Conservation (phyloP, 2,329 filamentous ascomycete species). For the Aspergillus intermedius region DNA sequence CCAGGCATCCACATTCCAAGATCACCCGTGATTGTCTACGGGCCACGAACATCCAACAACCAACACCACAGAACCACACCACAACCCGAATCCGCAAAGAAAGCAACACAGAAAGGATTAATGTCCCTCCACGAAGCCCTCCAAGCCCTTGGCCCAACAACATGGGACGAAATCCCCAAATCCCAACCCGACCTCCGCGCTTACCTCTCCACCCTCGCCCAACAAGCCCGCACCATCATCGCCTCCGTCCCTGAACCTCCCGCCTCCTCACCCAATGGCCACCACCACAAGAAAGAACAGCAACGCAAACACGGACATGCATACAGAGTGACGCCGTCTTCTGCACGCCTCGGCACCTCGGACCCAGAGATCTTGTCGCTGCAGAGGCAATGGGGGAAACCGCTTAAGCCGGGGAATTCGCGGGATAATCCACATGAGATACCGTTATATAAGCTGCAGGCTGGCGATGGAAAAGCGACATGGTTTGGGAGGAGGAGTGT, state of each 20-base stretch:
- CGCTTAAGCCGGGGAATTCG: slow-evolving; percentile 53
- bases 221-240: slow-evolving; percentile 61
- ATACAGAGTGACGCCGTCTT: slow-evolving; percentile 42
- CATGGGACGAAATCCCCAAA: slow-evolving; percentile 46
- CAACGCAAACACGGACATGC: neutral
- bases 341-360: slow-evolving; percentile 44
- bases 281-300: neutral
- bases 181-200: slow-evolving; percentile 44
- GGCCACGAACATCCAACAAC: too few relatives aligned
- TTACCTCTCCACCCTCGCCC: slow-evolving; percentile 57
- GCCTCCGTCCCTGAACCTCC: slow-evolving; percentile 65
- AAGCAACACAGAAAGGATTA: neutral
- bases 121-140: slow-evolving; percentile 59
- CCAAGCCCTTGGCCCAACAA: slow-evolving; percentile 49
- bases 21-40: too few relatives aligned
- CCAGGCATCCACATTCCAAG: too few relatives aligned
- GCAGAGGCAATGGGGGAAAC: slow-evolving; percentile 80
- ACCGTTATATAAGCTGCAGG: slow-evolving; percentile 69
- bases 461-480: slow-evolving; percentile 73
- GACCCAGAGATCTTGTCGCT: slow-evolving; percentile 53
- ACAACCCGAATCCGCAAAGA: too few relatives aligned
- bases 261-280: slow-evolving; percentile 29
- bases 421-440: slow-evolving; percentile 72
- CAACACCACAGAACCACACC: neutral
- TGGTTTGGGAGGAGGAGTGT: slow-evolving; percentile 87